A percentile compares a stretch with the other conserved stretches of the same genome.
Conservation (phyloP, 768 basidiomycete species). For the Obba rivulosa region DNA sequence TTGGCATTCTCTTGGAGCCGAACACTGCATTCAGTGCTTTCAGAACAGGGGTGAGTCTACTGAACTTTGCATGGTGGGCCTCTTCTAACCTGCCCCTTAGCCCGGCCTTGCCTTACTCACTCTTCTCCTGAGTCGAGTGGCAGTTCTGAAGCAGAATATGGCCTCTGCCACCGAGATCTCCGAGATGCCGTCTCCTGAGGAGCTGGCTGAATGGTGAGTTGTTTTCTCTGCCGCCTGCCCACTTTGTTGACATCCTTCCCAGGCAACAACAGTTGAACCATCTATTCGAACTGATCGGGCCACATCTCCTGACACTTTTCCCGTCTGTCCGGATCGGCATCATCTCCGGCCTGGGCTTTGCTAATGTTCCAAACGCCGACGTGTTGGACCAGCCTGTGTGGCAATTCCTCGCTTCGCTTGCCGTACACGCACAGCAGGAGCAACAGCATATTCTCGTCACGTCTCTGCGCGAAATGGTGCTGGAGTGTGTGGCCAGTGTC, state of each 20-base stretch:
- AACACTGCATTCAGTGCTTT: slow-evolving; percentile 70
- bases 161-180: slow-evolving; percentile 30
- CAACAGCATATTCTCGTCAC: slow-evolving; percentile 89
- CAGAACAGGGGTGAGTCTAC: slow-evolving; percentile 65
- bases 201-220: slow-evolving; percentile 71
- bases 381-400: slow-evolving; percentile 87
- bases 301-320: slow-evolving; percentile 77
- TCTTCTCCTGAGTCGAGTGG: slow-evolving; percentile 87
- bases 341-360: slow-evolving; percentile 31
- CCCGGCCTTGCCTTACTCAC: slow-evolving; percentile 91
- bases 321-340: slow-evolving; percentile 76
- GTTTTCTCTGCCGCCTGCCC: not conserved
- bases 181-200: slow-evolving; percentile 54
- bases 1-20: slow-evolving; percentile 77
- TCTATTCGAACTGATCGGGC: slow-evolving; percentile 74
- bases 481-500: slow-evolving; percentile 81
- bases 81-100: slow-evolving; percentile 35
- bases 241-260: slow-evolving; percentile 8
- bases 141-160: slow-evolving; percentile 78
- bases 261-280: slow-evolving; percentile 90
- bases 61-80: not conserved
- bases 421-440: slow-evolving; percentile 75
- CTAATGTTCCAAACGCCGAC: slow-evolving; percentile 43
- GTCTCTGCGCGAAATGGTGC: slow-evolving; percentile 84
- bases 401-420: slow-evolving; percentile 89